A percentile compares a stretch with the other conserved stretches of the same genome.
phyloP scores from a whole-genome alignment of 2,329 filamentous ascomycete genomes.

The Arthrobotrys musiformis region DNA sequence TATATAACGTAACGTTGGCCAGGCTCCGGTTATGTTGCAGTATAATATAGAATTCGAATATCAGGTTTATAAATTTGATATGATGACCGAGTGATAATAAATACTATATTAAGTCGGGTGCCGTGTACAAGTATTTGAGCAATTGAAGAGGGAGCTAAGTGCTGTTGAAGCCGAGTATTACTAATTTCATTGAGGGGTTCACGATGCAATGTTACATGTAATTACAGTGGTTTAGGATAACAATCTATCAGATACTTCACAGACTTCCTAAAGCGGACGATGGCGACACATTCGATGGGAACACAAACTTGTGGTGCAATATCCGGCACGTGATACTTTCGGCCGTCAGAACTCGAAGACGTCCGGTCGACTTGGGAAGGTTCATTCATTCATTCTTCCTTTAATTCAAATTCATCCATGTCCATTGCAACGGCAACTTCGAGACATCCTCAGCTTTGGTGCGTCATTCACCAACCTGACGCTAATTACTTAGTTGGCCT shows the following conservation, averaged over 20 bases:
- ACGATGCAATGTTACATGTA: neutral
- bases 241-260: neutral
- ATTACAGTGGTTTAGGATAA: no score
- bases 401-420: neutral
- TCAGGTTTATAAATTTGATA: no score
- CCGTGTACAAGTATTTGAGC: no score
- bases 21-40: no score
- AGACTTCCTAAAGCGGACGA: neutral
- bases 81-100: no score
- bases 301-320: neutral
- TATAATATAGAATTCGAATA: no score
- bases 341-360: neutral
- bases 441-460: constrained; percentile 1
- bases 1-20: no score
- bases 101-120: no score
- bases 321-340: neutral
- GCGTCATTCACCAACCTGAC: neutral
- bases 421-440: neutral
- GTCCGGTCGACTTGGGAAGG: neutral
- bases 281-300: neutral
- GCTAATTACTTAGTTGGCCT: neutral
- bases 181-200: neutral
- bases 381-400: neutral
- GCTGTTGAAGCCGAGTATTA: no score
- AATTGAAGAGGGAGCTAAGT: no score